Conservation (phyloP, 352 stramenopile genomes). For the Elongisporangium prolatum region DNA sequence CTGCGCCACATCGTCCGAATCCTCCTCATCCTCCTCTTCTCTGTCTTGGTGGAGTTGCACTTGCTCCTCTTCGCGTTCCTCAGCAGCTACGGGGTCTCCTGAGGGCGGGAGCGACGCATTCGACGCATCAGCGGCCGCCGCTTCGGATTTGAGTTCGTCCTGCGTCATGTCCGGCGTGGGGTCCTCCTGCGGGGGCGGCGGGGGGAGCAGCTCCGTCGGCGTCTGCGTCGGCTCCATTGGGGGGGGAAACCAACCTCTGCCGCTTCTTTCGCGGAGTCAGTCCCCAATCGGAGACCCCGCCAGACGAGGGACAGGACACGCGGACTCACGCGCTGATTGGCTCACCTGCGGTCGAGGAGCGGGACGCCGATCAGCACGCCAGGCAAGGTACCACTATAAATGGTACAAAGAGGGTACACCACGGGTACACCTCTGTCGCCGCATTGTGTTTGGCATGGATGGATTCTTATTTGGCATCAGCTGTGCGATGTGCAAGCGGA, state of each 20-base stretch:
- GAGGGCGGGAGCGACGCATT: background rate
- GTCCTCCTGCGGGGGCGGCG: background rate
- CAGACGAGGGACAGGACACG: background rate
- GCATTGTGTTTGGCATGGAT: background rate
- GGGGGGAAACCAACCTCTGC: background rate
- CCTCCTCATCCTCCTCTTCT: slow-evolving; percentile 15
- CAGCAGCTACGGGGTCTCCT: background rate
- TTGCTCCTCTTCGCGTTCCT: background rate
- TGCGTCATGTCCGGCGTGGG: background rate
- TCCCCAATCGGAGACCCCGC: background rate
- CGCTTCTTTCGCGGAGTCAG: background rate
- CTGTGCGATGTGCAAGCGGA: background rate
- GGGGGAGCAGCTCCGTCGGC: background rate
- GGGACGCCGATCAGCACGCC: background rate
- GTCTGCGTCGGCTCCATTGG: background rate
- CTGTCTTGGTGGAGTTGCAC: slow-evolving; percentile 10
- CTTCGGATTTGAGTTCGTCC: background rate
- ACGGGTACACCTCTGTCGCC: background rate
- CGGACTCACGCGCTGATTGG: background rate
- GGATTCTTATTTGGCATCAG: background rate
- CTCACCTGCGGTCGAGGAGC: background rate
- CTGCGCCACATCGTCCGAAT: slow-evolving; percentile 17
- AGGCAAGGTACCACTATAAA: background rate
- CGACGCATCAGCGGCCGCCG: background rate
- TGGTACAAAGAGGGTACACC: background rate